Percentiles rank a stretch among this genome's conserved stretches.
phyloP scores from a whole-genome alignment of 495 filamentous ascomycete genomes.

The Penicillium roqueforti region DNA sequence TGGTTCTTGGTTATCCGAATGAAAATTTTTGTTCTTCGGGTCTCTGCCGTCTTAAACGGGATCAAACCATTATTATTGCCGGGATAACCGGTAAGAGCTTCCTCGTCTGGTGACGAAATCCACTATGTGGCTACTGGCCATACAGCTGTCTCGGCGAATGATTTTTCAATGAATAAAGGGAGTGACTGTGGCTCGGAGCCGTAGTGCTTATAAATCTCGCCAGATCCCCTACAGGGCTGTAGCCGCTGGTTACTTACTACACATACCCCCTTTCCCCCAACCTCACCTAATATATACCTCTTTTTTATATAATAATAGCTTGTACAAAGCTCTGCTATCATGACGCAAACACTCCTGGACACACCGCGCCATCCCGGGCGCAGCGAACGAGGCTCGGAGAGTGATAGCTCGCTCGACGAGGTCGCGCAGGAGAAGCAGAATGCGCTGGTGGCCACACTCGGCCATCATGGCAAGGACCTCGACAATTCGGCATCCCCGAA shows the following conservation, averaged over 20 bases:
- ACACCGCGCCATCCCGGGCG: constrained; percentile 23
- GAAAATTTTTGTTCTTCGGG: not conserved
- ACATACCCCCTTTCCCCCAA: not conserved
- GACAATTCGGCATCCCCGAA: constrained; percentile 51
- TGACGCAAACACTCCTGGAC: constrained; percentile 20
- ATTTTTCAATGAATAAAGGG: constrained; percentile 20
- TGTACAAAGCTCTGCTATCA: constrained; percentile 10
- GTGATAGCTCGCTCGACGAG: constrained; percentile 38
- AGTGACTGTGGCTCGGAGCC: constrained; percentile 9
- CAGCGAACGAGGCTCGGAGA: constrained; percentile 37
- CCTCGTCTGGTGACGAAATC: constrained; percentile 28
- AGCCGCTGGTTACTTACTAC: not conserved
- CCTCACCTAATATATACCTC: not conserved
- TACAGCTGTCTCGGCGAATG: constrained; percentile 10
- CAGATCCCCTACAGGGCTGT: constrained; percentile 8
- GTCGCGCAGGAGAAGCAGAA: constrained; percentile 39
- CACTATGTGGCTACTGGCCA: constrained; percentile 22
- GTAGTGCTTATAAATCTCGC: constrained; percentile 28
- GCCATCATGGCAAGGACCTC: constrained; percentile 25
- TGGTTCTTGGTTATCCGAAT: constrained; percentile 11
- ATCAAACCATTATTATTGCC: constrained; percentile 16
- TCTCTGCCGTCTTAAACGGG: constrained; percentile 14
- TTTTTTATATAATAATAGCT: not conserved
- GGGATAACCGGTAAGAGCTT: constrained; percentile 25
- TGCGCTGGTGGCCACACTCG: constrained; percentile 19